These are phyloP conservation scores for Graphilbum sp. DNA, from an alignment of 2,329 filamentous ascomycete species.

Conservation along the genomic window DNA sequence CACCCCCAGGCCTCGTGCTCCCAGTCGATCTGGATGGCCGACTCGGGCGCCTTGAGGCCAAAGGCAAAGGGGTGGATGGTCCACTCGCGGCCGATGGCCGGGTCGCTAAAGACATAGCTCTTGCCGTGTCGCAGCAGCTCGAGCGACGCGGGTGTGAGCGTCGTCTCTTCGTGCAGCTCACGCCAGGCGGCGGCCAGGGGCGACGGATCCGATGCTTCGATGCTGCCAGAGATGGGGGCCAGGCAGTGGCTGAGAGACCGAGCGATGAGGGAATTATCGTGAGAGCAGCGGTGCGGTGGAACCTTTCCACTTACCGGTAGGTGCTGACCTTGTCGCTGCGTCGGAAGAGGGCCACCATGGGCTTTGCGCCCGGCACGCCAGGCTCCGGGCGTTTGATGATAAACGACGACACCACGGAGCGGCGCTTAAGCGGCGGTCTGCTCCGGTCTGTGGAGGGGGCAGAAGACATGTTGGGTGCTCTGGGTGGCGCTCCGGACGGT, in stretches of 20 bases:
- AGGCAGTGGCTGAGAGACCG: conserved; percentile 34
- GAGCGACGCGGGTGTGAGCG: conserved; percentile 28
- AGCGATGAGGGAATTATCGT: too few relatives aligned
- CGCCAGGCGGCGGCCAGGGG: conserved; percentile 43
- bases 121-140: conserved; percentile 39
- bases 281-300: background rate
- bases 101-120: conserved; percentile 39
- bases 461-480: too few relatives aligned
- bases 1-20: conserved; percentile 44
- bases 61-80: conserved; percentile 47
- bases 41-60: conserved; percentile 26
- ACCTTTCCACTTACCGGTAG: conserved; percentile 30
- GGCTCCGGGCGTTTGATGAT: conserved; percentile 22
- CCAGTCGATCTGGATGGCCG: conserved; percentile 39
- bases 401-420: conserved; percentile 32
- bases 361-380: conserved; percentile 10
- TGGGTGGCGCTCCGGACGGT: too few relatives aligned
- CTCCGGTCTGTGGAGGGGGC: too few relatives aligned
- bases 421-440: conserved; percentile 13
- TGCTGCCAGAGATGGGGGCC: conserved; percentile 45
- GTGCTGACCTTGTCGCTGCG: conserved; percentile 42
- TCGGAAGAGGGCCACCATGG: conserved; percentile 43
- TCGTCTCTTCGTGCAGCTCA: conserved; percentile 47
- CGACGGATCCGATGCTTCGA: conserved; percentile 34
- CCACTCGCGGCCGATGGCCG: conserved; percentile 38